Evolutionary conservation across 768 basidiomycete species (phyloP).

Genomic region (Porphyrellus cyaneotinctus): DNA sequence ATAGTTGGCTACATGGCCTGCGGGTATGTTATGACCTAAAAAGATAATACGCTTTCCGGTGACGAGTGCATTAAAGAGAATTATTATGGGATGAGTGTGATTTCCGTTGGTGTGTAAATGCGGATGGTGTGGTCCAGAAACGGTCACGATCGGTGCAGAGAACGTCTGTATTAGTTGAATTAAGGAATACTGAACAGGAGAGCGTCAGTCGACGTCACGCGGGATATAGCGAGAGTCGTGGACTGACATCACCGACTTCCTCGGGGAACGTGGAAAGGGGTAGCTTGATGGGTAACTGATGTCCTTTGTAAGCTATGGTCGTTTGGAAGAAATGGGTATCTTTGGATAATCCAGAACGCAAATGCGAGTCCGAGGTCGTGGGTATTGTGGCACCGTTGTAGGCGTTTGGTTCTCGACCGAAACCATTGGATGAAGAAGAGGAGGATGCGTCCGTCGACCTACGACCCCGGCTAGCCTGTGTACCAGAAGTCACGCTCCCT

Average conservation of each 20-base stretch:
- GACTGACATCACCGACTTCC: constrained; percentile 92
- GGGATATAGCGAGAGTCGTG: constrained; percentile 7
- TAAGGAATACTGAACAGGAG: constrained; percentile 70
- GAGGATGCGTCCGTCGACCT: constrained; percentile 74
- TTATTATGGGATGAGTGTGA: constrained; percentile 88
- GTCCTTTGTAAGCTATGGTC: constrained; percentile 75
- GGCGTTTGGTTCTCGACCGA: constrained; percentile 39
- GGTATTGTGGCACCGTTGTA: constrained; percentile 37
- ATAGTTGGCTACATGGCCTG: constrained; percentile 84
- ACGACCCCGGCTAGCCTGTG: constrained; percentile 47
- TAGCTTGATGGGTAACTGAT: constrained; percentile 85
- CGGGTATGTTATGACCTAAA: constrained; percentile 84
- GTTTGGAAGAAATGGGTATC: constrained; percentile 97
- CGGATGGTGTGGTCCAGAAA: constrained; percentile 77
- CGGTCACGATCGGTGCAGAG: constrained; percentile 50
- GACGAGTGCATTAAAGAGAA: constrained; percentile 93
- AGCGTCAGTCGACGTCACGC: constrained; percentile 9
- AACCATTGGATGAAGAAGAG: constrained; percentile 56
- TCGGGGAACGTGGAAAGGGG: constrained; percentile 87
- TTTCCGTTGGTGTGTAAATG: constrained; percentile 92
- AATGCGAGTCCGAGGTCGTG: constrained; percentile 43
- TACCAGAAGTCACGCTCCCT: constrained; percentile 44
- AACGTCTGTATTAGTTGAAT: constrained; percentile 89
- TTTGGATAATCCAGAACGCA: constrained; percentile 52
- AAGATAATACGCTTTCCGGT: constrained; percentile 97